Evolutionary conservation across 2,329 filamentous ascomycete species (phyloP), one percentile per base, ranked within the genome.

Genomic region (Trichoderma atrobrunneum): DNA sequence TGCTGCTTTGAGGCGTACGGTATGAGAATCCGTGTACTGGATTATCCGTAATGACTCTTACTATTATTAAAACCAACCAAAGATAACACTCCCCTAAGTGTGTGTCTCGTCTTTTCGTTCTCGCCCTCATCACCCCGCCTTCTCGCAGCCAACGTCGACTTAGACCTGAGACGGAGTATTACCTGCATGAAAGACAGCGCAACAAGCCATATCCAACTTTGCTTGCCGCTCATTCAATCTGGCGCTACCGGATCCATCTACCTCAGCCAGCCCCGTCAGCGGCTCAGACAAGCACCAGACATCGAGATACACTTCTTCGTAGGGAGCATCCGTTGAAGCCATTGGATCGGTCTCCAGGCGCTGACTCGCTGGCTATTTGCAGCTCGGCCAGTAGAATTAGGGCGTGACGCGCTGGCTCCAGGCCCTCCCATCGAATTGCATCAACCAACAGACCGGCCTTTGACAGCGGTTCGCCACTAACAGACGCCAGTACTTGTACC

Each of bases 391-490:
- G 78, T 81, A 78, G 73, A 76, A 81, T 78, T 76, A 76, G 76
- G 74, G 77, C 75, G 76, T 75, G 77, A 80, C 78, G 78, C 80
- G 80, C 80, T 81, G 80, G 78, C 77, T 80, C 78, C 77, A 78
- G 78, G 75, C 61, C 61, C 28, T 30, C 43, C 43, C 34, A 24
- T 26, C 54, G 43, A 64, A 32, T 70, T 51, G 39, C 34, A 65
- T 34, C 51, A 59, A 60, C 51, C 62, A 64, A 51, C 62, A 36
- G 56, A 26, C 65, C 56, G 56, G 21, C 6, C 14, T 54, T 67
- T 60, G 65, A 30, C 65, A 57, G 65, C 65, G 65, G 57, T 28
- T 70, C 57, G 67, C 67, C 67, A 62, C 67, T 70, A 62, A 70
- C 36, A 54, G 54, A 51, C 57, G 30, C 30, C 57, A n/a, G 54